A percentile compares a stretch with the other conserved stretches of the same genome.
These are phyloP conservation scores for Malus hybrid DNA, from an alignment of 331 rosid genomes.

Conservation along the genomic window DNA sequence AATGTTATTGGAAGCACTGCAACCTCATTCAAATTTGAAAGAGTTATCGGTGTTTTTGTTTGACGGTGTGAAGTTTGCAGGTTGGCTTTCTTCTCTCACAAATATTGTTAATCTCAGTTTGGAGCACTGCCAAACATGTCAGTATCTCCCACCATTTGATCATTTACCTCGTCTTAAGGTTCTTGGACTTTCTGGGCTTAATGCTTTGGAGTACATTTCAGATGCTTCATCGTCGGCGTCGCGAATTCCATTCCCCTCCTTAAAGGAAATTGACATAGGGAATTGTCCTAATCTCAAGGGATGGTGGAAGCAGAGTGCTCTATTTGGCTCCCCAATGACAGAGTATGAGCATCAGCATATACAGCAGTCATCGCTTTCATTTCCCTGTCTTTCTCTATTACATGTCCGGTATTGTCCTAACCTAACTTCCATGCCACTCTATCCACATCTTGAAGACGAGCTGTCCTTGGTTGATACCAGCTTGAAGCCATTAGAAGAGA, in stretches of 20 bases:
- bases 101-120: neutral
- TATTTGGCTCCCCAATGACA: neutral
- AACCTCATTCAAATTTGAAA: constrained; percentile 21
- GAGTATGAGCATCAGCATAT: neutral
- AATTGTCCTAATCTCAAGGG: neutral
- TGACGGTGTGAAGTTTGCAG: neutral
- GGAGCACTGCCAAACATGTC: rapidly evolving
- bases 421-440: neutral
- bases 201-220: neutral
- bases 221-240: no score
- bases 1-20: constrained; percentile 2
- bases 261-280: rapidly evolving
- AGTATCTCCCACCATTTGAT: neutral
- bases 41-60: neutral
- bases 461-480: neutral
- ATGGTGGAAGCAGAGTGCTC: constrained; percentile 1
- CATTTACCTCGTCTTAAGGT: neutral
- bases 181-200: rapidly evolving
- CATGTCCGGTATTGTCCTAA: neutral
- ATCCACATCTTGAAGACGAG: neutral
- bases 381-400: neutral
- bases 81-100: neutral
- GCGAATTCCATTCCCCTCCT: neutral
- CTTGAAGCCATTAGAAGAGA: neutral
- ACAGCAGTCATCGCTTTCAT: neutral